Percentiles rank a stretch among this genome's conserved stretches.
Conservation (phyloP, 805 yeast genomes). For the Saccharomycopsis fodiens region DNA sequence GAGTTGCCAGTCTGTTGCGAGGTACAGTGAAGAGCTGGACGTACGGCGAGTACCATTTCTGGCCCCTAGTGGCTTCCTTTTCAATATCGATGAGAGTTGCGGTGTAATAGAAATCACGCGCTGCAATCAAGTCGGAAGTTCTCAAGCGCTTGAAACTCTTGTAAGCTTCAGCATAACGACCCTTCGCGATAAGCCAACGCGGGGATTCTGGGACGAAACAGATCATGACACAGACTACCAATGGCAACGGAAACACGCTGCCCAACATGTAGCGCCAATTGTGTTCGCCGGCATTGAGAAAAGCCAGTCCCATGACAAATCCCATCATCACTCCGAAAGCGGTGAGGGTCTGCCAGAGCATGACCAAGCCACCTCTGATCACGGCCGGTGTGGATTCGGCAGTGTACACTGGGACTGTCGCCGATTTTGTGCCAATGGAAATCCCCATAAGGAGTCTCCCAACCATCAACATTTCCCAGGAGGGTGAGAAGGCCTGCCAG, state of each 20-base stretch:
- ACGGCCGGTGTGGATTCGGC: neutral
- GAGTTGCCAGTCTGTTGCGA: neutral
- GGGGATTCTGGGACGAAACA: slow-evolving; percentile 43
- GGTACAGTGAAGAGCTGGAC: neutral
- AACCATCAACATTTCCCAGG: neutral
- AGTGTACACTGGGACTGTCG: neutral
- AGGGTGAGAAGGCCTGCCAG: neutral
- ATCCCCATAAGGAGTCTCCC: neutral
- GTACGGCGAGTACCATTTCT: neutral
- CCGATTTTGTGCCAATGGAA: neutral
- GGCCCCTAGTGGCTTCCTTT: neutral
- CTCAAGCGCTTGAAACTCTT: slow-evolving; percentile 48
- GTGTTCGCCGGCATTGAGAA: neutral
- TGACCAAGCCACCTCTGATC: neutral
- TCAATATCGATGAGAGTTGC: neutral
- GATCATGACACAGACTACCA: slow-evolving; percentile 22
- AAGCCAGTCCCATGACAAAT: neutral
- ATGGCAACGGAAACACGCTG: slow-evolving; percentile 14
- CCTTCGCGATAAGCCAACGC: slow-evolving; percentile 36
- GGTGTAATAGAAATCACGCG: neutral
- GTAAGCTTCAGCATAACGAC: slow-evolving; percentile 35
- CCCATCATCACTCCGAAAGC: neutral
- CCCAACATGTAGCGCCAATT: neutral
- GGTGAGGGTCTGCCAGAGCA: neutral
- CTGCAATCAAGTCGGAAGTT: slow-evolving; percentile 24